These are phyloP conservation scores for Periconia digitata DNA, from an alignment of 2,329 filamentous ascomycete genomes.

Conservation along the genomic window DNA sequence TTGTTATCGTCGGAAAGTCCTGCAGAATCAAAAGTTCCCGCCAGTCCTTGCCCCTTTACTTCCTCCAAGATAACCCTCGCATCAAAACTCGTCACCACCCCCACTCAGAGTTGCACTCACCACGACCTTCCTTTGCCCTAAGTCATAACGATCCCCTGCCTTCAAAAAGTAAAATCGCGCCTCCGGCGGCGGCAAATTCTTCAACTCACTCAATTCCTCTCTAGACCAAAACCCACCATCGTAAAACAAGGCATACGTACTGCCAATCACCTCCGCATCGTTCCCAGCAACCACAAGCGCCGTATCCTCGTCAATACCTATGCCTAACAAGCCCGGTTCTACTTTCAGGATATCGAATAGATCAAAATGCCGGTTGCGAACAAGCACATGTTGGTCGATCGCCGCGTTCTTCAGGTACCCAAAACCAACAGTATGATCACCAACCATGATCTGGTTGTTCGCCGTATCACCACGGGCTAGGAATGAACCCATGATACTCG, in stretches of 20 bases:
- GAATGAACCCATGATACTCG: conserved; percentile 25
- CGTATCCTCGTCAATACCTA: conserved; percentile 30
- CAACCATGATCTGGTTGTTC: conserved; percentile 26
- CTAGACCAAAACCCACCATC: conserved; percentile 29
- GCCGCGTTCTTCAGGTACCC: conserved; percentile 29
- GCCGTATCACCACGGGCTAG: conserved; percentile 24
- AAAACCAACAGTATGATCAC: conserved; percentile 24
- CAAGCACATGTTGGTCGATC: conserved; percentile 29
- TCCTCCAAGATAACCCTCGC: no score
- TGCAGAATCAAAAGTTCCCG: no score
- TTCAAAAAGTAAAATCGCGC: conserved; percentile 26
- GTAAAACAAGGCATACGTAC: conserved; percentile 27
- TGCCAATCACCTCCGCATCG: conserved; percentile 25
- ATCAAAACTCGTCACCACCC: neutral
- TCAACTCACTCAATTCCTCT: conserved; percentile 18
- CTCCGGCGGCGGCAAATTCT: conserved; percentile 12
- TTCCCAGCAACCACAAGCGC: conserved; percentile 24
- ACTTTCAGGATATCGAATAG: conserved; percentile 24
- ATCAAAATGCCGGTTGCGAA: conserved; percentile 29
- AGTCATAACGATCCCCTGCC: conserved; percentile 22
- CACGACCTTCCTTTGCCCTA: conserved; percentile 17
- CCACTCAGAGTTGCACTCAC: neutral
- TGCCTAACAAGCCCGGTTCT: conserved; percentile 20
- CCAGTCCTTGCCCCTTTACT: no score
- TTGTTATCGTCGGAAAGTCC: no score